phyloP scores from a whole-genome alignment of 2,329 filamentous ascomycete species.

The Epichloe gansuensis region DNA sequence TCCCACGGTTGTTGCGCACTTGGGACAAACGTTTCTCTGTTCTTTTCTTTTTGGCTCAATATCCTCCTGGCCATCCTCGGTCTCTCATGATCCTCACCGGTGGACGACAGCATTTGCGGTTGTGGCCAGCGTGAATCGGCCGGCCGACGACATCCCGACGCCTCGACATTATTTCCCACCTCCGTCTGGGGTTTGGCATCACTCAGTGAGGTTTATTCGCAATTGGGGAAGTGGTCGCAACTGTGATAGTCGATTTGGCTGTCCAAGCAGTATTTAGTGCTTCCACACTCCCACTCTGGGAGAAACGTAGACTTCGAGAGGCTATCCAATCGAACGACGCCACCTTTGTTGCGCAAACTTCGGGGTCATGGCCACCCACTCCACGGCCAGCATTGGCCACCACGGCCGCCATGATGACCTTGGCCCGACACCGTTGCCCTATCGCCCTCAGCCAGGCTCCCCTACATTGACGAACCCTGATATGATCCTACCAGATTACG shows the following conservation, averaged over 20 bases:
- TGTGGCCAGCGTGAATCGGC: neutral
- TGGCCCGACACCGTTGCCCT: slow-evolving; percentile 18
- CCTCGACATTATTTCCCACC: neutral
- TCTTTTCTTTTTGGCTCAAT: neutral
- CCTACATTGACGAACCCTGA: slow-evolving; percentile 87
- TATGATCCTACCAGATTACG: slow-evolving; percentile 78
- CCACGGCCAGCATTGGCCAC: slow-evolving; percentile 14
- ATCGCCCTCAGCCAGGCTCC: slow-evolving; percentile 49
- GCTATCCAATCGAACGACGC: neutral
- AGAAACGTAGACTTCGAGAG: neutral
- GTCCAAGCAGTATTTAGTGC: neutral
- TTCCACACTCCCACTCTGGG: neutral
- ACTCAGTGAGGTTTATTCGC: neutral
- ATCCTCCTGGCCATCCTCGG: neutral
- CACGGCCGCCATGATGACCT: slow-evolving; percentile 17
- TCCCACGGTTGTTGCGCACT: neutral
- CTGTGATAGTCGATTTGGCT: neutral
- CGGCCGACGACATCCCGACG: neutral
- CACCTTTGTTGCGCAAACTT: neutral
- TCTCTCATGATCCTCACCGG: neutral
- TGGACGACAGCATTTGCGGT: neutral
- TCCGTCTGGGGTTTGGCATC: neutral
- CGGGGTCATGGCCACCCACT: slow-evolving; percentile 20
- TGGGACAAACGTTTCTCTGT: neutral
- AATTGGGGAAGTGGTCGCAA: neutral